These are phyloP conservation scores for Nicotiana tomentosiformis DNA, from an alignment of 257 asterid genomes.

Conservation along the genomic window DNA sequence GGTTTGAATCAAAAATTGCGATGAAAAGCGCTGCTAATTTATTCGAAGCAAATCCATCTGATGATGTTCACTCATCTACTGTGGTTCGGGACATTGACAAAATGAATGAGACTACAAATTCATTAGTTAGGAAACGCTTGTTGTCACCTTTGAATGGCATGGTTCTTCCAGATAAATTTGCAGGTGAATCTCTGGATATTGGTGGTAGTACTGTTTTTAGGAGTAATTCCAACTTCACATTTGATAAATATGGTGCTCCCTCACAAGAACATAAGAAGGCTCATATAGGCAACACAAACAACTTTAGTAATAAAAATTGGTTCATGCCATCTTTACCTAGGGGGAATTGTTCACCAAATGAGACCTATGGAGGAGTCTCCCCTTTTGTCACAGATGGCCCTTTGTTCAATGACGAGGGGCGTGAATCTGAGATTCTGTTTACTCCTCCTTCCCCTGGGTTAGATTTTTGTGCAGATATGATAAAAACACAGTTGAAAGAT, in stretches of 20 bases:
- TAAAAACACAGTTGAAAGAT: conserved; percentile 20
- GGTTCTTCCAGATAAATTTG: conserved; percentile 37
- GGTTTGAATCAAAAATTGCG: conserved; percentile 50
- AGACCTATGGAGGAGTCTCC: conserved; percentile 28
- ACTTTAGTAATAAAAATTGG: conserved; percentile 27
- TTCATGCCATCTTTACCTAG: conserved; percentile 23
- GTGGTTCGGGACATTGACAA: conserved; percentile 17
- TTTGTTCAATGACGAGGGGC: conserved; percentile 26
- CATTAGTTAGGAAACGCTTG: conserved; percentile 53
- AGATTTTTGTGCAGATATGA: conserved; percentile 16
- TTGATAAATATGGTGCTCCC: conserved; percentile 20
- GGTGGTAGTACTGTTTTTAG: conserved; percentile 31
- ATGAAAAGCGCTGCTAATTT: conserved; percentile 14
- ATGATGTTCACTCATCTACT: conserved; percentile 18
- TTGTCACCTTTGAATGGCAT: conserved; percentile 62
- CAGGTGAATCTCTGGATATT: conserved; percentile 42
- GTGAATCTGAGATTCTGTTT: conserved; percentile 11
- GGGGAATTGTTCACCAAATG: conserved; percentile 25
- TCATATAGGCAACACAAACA: conserved; percentile 37
- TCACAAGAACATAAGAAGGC: conserved; percentile 61
- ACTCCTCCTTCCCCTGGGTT: conserved; percentile 30
- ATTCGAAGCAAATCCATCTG: conserved; percentile 29
- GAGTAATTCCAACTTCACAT: conserved; percentile 19
- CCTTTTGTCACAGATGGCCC: conserved; percentile 50
- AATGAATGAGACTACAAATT: conserved; percentile 35